A percentile compares a stretch with the other conserved stretches of the same genome.
These are phyloP conservation scores for Bacidia rubella DNA, from an alignment of 495 filamentous ascomycete species.

Conservation along the genomic window DNA sequence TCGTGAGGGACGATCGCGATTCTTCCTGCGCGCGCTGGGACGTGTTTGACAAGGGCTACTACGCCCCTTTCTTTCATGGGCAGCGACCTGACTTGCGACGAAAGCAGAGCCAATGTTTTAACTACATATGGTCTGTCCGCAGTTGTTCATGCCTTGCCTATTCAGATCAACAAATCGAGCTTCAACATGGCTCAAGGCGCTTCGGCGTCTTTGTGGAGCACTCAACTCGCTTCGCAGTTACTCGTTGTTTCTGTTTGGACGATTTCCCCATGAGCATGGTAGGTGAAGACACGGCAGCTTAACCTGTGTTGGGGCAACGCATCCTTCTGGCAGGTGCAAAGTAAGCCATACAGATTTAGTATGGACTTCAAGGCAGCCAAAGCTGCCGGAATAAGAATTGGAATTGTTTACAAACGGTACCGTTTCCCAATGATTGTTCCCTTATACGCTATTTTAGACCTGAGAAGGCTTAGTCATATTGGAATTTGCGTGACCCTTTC, in stretches of 20 bases:
- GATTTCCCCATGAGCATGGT: neutral
- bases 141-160: constrained; percentile 40
- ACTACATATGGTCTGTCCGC: no score
- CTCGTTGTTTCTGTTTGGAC: constrained; percentile 10
- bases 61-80: no score
- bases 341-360: neutral
- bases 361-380: neutral
- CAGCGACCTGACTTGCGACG: no score
- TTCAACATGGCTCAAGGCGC: constrained; percentile 69
- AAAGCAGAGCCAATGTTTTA: no score
- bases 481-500: no score
- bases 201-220: constrained; percentile 50
- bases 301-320: neutral
- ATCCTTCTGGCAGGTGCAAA: neutral
- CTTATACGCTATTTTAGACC: no score
- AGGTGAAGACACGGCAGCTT: neutral
- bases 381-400: neutral
- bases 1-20: neutral
- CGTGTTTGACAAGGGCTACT: no score
- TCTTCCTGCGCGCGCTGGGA: no score
- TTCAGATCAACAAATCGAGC: constrained; percentile 69
- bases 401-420: no score
- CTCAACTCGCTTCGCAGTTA: constrained; percentile 46
- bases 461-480: no score
- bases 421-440: no score